A percentile compares a stretch with the other conserved stretches of the same genome.
Evolutionary conservation across 768 basidiomycete species (phyloP).

Genomic region (Amanita pallidorosea): DNA sequence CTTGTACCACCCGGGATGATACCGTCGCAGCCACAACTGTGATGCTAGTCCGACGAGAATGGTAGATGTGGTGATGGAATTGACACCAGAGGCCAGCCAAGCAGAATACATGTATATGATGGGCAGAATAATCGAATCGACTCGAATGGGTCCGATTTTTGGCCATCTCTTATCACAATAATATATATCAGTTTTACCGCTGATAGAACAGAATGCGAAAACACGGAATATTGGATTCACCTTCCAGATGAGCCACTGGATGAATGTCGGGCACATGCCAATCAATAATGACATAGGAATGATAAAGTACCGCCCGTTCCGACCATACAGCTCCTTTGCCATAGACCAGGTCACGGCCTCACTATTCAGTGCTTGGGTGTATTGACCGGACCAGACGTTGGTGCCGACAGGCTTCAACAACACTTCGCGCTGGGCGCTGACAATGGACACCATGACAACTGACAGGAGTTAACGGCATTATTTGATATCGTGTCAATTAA

Average conservation of each 20-base stretch:
- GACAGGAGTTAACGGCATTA: not conserved
- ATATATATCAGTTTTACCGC: not conserved
- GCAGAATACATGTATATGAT: slow-evolving; percentile 41
- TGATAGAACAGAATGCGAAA: no score
- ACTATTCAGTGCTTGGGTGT: slow-evolving; percentile 41
- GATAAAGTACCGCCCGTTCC: slow-evolving; percentile 43
- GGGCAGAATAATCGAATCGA: slow-evolving; percentile 41
- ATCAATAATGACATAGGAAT: slow-evolving; percentile 43
- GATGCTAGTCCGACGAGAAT: slow-evolving; percentile 46
- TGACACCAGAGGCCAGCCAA: slow-evolving; percentile 42
- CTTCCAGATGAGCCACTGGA: slow-evolving; percentile 46
- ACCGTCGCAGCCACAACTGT: slow-evolving; percentile 47
- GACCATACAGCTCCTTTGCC: slow-evolving; percentile 45
- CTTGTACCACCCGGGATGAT: slow-evolving; percentile 57
- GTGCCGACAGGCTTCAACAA: slow-evolving; percentile 42
- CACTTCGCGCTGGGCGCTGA: slow-evolving; percentile 41
- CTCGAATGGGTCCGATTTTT: slow-evolving; percentile 38
- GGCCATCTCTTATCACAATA: slow-evolving; percentile 32
- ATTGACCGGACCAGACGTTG: slow-evolving; percentile 52
- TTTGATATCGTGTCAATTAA: not conserved
- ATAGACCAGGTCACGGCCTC: slow-evolving; percentile 56
- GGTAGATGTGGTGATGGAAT: slow-evolving; percentile 34
- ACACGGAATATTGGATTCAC: slow-evolving; percentile 13
- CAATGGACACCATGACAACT: slow-evolving; percentile 51
- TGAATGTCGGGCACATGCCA: slow-evolving; percentile 38